Base-by-base conservation (phyloP, 2,329 filamentous ascomycete genomes). In the Penicillium brevicompactum region DNA sequence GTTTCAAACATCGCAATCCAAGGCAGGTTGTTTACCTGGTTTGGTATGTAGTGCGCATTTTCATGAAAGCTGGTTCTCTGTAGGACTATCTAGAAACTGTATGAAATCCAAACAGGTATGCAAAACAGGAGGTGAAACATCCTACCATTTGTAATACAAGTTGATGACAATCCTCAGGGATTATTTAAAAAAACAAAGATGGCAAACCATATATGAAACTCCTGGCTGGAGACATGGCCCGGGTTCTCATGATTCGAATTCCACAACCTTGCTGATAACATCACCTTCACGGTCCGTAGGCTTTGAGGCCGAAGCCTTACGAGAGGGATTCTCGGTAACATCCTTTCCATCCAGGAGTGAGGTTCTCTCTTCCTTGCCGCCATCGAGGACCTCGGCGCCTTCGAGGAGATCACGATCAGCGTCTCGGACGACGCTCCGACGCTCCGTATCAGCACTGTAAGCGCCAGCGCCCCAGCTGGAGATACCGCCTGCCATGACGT, bases 331-430 rank as follows among this genome's bases (percentile, higher is more conserved):
- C 2, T 46, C 53, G 9, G 22, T 44, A 21, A 53, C 45, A 5
- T 70, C 59, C 46, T 66, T 70, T 10, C 61, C 66, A 37, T 69
- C 69, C 34, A 69, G 60, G 1, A 70, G 65, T 11, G 71, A 64
- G 8, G 52, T 63, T 10, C 62, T 51, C 5, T 71, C 71, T 22
- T 72, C 68, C 41, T 65, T 69, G 2, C 69, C 67, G 46, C 70
- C 66, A 60, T 68, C 83, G 11, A 83, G 83, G 1, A 88, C 89
- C 69, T 93, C 90, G 2, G 87, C 87, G 0, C 88, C 90, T 62
- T 89, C 87, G 13, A 92, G 74, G 13, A 92, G 73, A 69, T 91
- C 89, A 50, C 86, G 78, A 71, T 92, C 88, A 46, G 84, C 82
- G 51, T 85, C 87, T 59, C 84, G 80, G 18, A 89, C 52, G 10